phyloP scores from a whole-genome alignment of 2,329 filamentous ascomycete species.

The Fusarium sp. region DNA sequence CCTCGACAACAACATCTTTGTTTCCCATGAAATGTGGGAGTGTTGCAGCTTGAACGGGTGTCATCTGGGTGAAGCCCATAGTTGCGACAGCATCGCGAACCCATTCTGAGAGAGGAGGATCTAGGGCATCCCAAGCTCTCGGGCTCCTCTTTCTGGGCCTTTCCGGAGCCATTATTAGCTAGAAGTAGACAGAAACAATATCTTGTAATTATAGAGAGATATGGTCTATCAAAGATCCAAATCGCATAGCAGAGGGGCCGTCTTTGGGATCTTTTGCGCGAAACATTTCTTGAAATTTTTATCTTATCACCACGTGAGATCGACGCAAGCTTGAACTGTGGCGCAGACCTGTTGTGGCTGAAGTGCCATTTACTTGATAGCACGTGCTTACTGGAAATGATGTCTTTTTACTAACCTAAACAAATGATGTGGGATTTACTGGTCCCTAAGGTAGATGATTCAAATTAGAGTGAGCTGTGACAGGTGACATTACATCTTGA shows the following conservation, averaged over 20 bases:
- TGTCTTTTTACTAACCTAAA: not conserved
- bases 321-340: conserved; percentile 5
- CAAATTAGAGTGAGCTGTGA: conserved; percentile 4
- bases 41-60: conserved; percentile 93
- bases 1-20: conserved; percentile 93
- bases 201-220: conserved; percentile 1
- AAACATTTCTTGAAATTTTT: conserved; percentile 50
- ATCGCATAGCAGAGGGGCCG: conserved; percentile 42
- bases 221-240: conserved; percentile 19
- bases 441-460: conserved; percentile 18
- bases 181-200: not conserved
- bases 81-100: conserved; percentile 84
- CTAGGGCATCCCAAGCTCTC: conserved; percentile 60
- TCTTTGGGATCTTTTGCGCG: conserved; percentile 33
- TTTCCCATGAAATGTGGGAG: conserved; percentile 90
- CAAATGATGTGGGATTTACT: conserved; percentile 28
- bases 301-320: conserved; percentile 54
- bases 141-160: conserved; percentile 60
- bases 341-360: conserved; percentile 20
- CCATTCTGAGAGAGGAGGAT: conserved; percentile 70
- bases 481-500: conserved; percentile 23
- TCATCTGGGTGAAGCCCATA: conserved; percentile 90
- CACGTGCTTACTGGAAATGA: conserved; percentile 24
- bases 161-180: conserved; percentile 50
- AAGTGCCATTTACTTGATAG: not conserved